These are phyloP conservation scores for Microbotryum violaceum DNA, from an alignment of 1,284 basidiomycete species.

Conservation along the genomic window DNA sequence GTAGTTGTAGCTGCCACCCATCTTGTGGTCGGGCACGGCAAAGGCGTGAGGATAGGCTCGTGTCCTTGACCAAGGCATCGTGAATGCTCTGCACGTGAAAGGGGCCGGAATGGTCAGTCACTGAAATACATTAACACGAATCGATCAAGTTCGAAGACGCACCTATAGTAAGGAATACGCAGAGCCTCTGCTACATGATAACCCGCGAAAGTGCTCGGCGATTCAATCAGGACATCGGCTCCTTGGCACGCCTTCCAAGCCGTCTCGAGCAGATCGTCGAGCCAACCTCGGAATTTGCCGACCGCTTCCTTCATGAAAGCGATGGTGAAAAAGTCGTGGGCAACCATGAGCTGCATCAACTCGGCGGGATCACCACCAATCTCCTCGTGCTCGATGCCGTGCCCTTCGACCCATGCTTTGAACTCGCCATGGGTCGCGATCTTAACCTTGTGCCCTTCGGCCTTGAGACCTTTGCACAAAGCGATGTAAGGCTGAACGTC, in stretches of 20 bases:
- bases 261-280: slow-evolving; percentile 86
- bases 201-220: slow-evolving; percentile 97
- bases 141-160: slow-evolving; percentile 45
- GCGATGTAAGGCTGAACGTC: slow-evolving; percentile 62
- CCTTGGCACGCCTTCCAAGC: slow-evolving; percentile 93
- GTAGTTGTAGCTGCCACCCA: slow-evolving; percentile 95
- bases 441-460: slow-evolving; percentile 73
- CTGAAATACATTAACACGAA: background rate
- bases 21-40: slow-evolving; percentile 87
- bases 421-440: slow-evolving; percentile 94
- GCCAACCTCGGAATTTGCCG: slow-evolving; percentile 78
- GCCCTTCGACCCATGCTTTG: slow-evolving; percentile 83
- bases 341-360: slow-evolving; percentile 68
- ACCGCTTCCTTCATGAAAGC: slow-evolving; percentile 86
- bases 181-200: slow-evolving; percentile 94
- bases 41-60: slow-evolving; percentile 96
- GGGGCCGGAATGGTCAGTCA: background rate
- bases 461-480: slow-evolving; percentile 80
- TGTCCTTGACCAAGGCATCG: slow-evolving; percentile 60
- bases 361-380: slow-evolving; percentile 97
- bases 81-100: slow-evolving; percentile 49
- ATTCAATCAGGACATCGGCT: slow-evolving; percentile 87
- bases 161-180: slow-evolving; percentile 83
- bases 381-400: slow-evolving; percentile 81
- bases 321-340: slow-evolving; percentile 93